phyloP scores from a whole-genome alignment of 164 flowering plant genomes.

The Tetrastigma voinierianum region DNA sequence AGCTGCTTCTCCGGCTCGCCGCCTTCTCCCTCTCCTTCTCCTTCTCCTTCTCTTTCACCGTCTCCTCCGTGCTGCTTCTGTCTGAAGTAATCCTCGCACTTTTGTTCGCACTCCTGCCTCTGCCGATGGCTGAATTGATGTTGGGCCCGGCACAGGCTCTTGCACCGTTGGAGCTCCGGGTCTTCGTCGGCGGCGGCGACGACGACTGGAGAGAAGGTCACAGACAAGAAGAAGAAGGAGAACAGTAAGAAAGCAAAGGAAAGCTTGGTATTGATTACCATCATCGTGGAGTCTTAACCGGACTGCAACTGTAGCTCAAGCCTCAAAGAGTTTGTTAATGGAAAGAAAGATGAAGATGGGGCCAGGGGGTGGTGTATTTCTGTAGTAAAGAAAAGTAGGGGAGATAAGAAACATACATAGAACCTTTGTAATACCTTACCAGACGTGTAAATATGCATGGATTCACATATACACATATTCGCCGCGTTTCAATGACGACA shows the following conservation, averaged over 20 bases:
- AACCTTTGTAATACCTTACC: too few relatives aligned
- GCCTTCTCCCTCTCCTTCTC: not conserved
- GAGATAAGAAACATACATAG: too few relatives aligned
- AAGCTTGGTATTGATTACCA: conserved; percentile 7
- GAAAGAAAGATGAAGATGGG: not conserved
- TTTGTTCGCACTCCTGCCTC: conserved; percentile 12
- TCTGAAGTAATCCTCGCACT: conserved; percentile 27
- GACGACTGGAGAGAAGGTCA: not conserved
- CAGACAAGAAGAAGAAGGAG: not conserved
- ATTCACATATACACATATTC: not conserved
- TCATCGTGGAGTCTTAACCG: not conserved
- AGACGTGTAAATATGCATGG: too few relatives aligned
- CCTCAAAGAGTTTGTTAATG: not conserved
- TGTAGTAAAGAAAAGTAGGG: not conserved
- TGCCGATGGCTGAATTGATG: conserved; percentile 16
- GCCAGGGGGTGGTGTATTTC: not conserved
- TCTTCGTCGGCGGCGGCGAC: conserved; percentile 18
- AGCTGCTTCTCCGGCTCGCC: not conserved
- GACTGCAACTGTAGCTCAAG: too few relatives aligned
- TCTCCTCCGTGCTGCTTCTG: conserved; percentile 21
- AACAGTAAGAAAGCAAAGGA: not conserved
- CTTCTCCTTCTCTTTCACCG: not conserved
- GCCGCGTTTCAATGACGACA: not conserved
- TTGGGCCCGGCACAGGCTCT: conserved; percentile 36
- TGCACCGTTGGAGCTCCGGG: conserved; percentile 42